These are phyloP conservation scores for Corylus avellana DNA, from an alignment of 306 rosid species.

Conservation along the genomic window DNA sequence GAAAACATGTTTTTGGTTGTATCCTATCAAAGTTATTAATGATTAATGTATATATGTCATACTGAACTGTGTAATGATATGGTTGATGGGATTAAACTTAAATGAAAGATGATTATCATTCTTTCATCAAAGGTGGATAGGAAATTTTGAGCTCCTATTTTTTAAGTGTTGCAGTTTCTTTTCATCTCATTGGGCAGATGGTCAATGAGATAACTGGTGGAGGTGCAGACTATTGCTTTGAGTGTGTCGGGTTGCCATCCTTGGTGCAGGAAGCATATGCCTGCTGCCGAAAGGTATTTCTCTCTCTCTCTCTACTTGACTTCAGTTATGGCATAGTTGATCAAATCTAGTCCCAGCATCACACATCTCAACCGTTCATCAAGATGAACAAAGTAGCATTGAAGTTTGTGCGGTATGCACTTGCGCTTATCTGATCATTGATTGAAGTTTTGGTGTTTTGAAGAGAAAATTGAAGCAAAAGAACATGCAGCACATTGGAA, in stretches of 20 bases:
- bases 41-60: background rate
- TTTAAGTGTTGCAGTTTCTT: background rate
- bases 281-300: constrained; percentile 69
- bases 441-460: background rate
- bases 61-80: background rate
- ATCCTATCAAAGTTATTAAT: background rate
- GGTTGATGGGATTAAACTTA: background rate
- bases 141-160: background rate
- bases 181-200: constrained; percentile 37
- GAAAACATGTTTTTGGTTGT: background rate
- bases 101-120: background rate
- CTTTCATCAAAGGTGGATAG: background rate
- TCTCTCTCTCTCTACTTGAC: background rate
- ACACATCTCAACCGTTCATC: background rate
- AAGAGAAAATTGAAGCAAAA: background rate
- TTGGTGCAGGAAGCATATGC: constrained; percentile 81
- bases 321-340: background rate
- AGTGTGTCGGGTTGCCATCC: constrained; percentile 75
- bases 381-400: background rate
- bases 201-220: constrained; percentile 64
- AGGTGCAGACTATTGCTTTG: constrained; percentile 87
- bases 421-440: background rate
- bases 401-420: too few species aligned
- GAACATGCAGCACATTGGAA: background rate
- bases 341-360: background rate